Percentiles rank a stretch among this genome's conserved stretches.
Conservation (phyloP, 148 eudicot species). For the Talinum fruticosum region DNA sequence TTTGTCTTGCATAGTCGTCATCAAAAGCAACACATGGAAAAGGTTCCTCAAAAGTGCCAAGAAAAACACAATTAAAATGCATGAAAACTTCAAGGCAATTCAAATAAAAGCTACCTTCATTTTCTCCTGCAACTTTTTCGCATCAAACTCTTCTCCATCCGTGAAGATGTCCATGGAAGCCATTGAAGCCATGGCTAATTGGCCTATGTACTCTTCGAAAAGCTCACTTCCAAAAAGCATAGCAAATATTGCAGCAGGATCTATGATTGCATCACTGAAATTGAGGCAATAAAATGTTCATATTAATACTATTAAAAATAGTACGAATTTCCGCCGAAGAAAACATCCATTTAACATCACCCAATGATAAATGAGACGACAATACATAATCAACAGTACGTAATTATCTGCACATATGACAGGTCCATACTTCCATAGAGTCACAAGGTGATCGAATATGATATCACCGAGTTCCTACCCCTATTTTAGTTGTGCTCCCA, state of each 20-base stretch:
- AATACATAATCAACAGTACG: neutral
- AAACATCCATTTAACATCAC: neutral
- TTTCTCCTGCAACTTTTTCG: constrained; percentile 86
- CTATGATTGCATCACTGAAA: constrained; percentile 85
- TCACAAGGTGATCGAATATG: neutral
- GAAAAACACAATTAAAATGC: neutral
- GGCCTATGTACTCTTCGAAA: constrained; percentile 97
- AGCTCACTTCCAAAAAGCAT: constrained; percentile 99
- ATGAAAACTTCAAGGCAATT: neutral
- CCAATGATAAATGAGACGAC: neutral
- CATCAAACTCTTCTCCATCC: constrained; percentile 77
- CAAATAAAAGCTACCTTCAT: constrained; percentile 63
- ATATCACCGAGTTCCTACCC: neutral
- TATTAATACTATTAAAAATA: neutral
- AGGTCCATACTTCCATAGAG: neutral
- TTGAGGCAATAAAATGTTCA: neutral
- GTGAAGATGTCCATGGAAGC: constrained; percentile 84
- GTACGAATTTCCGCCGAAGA: neutral
- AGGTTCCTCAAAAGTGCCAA: too few species aligned
- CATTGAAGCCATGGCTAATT: constrained; percentile 99
- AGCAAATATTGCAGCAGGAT: constrained; percentile 97
- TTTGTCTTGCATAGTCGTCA: too few species aligned
- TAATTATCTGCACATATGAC: neutral
- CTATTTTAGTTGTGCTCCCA: neutral
- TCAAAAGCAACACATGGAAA: too few species aligned